Evolutionary conservation across 805 yeast species (phyloP), one percentile per base, ranked within the genome.

Genomic region (Debaryomyces hansenii): DNA sequence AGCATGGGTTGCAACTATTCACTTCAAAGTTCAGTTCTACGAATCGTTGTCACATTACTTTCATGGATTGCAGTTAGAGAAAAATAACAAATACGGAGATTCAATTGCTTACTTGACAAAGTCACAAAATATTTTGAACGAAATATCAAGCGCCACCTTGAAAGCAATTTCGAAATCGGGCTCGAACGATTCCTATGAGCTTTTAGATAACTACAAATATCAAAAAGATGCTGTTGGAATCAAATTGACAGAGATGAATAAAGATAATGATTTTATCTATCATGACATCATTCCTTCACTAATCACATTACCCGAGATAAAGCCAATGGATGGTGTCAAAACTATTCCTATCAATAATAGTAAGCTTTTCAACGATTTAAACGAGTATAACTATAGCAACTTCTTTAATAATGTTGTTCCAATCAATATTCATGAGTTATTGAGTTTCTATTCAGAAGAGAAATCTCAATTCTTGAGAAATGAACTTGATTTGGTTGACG

Each of bases 241-340:
- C 42, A 72, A 72, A 41, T 54, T 72, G 41, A 52, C 52, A 9
- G 77, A 71, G 21, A 53, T 88, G 54, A 82, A 78, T 20, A 90
- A 87, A 54, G 98, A 92, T 59, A 92, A 92, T 58, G 97, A 92
- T 60, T 85, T 82, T 56, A 88, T 92, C 32, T 92, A 88, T 60
- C 96, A 94, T 64, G 92, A 86, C 16, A 57, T 74, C 1, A 70
- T 91, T 11, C 96, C 97, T 0, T 70, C 79, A 4, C 66, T 67
- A 27, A 79, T 79, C 18, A 65, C 84, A 0, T 66, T 90, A 41
- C 79, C 88, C 5, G 85, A 82, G 11, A 74, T 90, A 4, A 82
- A 86, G 50, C 79, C 84, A 0, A 72, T 87, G 68, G 87, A 83
- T 39, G 85, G 90, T 47, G 83, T 84, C 1, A 82, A 84, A 55